Evolutionary conservation across 2,329 filamentous ascomycete genomes (phyloP), one percentile per base, ranked within the genome.

Genomic region (Trichoderma sp.): DNA sequence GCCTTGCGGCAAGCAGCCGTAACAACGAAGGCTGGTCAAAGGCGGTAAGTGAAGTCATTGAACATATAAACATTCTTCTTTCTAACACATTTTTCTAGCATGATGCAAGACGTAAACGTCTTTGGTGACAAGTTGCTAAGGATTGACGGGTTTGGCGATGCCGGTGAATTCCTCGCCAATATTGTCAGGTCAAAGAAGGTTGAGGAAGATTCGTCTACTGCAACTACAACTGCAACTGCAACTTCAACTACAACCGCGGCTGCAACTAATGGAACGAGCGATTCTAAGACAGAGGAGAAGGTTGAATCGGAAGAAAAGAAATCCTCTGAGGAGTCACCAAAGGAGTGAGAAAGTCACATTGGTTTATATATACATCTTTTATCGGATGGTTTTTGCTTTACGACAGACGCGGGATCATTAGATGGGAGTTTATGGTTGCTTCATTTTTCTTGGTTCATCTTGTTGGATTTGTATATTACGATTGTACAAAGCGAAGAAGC

Each of bases 81-180:
- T 26, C 68, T 70, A 32, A 70, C 58, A 71, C 11, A 20, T 59
- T 23, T 20, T 9, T 12, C 9, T 74, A 96, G 93, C 78, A 91
- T 98, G 85, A 84, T 93, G 63, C 87, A 87, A 61, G 94, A 97
- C 77, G 87, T 93, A 17, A 89, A 94, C 70, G 88, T 90, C 75
- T 91, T 97, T 76, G 87, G 90, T 63, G 82, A 86, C 1, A 91
- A 90, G 75, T 86, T 97, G 7, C 86, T 89, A 75, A 94, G 93
- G 78, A 88, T 97, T 50, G 91, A 96, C 67, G 94, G 93, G 1
- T 93, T 93, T 72, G 91, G 88, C 11, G 91, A 94, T 74, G 85
- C 93, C 3, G 93, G 92, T 34, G 87, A 91, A 43, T 86, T 90
- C 73, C 85, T 98, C 6, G 82, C 90, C 13, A 87, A 88, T 23